phyloP scores from a whole-genome alignment of 345 rosid species.

The Mallotus nudiflorus region DNA sequence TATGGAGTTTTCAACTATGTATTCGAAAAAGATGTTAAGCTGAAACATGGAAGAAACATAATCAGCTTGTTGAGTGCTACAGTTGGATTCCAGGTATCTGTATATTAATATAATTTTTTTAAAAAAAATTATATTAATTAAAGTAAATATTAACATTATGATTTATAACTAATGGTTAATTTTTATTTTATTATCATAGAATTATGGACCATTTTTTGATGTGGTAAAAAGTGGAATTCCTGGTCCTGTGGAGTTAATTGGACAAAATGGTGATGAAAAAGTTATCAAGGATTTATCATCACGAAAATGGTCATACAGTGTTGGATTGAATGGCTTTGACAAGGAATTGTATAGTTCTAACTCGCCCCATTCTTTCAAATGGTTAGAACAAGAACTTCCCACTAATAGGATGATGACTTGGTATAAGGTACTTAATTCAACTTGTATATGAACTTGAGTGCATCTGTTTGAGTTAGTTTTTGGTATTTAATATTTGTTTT shows the following conservation, averaged over 20 bases:
- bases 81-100: constrained; percentile 17
- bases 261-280: constrained; percentile 11
- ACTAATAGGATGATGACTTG: constrained; percentile 21
- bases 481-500: not conserved
- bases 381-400: constrained; percentile 12
- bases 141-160: too few species aligned
- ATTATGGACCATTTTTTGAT: constrained; percentile 16
- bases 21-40: constrained; percentile 9
- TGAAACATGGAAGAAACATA: constrained; percentile 14
- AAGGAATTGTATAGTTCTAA: not conserved
- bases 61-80: constrained; percentile 24
- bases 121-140: not conserved
- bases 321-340: constrained; percentile 16
- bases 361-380: not conserved
- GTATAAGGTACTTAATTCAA: constrained; percentile 15
- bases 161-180: too few species aligned
- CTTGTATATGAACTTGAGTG: not conserved
- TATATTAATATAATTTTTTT: not conserved
- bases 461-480: too few species aligned
- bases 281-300: constrained; percentile 17
- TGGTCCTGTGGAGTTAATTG: constrained; percentile 18
- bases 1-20: not conserved
- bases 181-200: not conserved
- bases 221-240: constrained; percentile 1
- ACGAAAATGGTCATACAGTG: constrained; percentile 20